Conservation (phyloP, 75 land plant species). For the Sequoia sempervirens region DNA sequence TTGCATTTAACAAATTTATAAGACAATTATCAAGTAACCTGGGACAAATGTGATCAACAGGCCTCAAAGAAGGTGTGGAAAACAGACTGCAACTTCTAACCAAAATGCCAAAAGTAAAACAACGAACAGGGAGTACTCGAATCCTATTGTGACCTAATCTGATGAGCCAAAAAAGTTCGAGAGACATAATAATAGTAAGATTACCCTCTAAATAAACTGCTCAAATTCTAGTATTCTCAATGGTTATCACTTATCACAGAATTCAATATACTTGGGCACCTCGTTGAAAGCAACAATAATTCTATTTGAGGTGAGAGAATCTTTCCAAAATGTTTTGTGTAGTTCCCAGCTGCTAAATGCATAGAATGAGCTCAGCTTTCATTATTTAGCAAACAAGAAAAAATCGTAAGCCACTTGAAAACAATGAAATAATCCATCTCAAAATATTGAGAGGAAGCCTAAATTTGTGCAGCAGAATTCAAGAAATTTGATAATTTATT, state of each 20-base stretch:
- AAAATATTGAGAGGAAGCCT: no score
- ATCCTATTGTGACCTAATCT: not conserved
- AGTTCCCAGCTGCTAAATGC: not conserved
- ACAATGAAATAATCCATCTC: not conserved
- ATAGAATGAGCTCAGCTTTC: not conserved
- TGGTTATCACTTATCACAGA: not conserved
- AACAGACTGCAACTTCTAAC: not conserved
- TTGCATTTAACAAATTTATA: not conserved
- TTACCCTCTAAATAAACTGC: not conserved
- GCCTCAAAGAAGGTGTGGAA: not conserved
- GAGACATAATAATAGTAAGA: not conserved
- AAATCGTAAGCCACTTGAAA: not conserved
- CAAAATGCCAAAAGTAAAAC: no score
- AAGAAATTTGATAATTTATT: no score
- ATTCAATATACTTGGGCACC: not conserved
- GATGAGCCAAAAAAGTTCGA: not conserved
- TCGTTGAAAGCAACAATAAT: not conserved
- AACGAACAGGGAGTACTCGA: no score
- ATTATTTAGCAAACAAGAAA: not conserved
- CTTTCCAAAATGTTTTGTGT: not conserved
- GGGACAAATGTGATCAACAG: not conserved
- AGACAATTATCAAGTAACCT: not conserved
- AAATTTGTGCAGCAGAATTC: no score
- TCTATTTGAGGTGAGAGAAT: not conserved
- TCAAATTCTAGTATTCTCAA: not conserved